A percentile compares a stretch with the other conserved stretches of the same genome.
Conservation (phyloP, 1,284 basidiomycete genomes). For the Leccinum cinnamomeum region DNA sequence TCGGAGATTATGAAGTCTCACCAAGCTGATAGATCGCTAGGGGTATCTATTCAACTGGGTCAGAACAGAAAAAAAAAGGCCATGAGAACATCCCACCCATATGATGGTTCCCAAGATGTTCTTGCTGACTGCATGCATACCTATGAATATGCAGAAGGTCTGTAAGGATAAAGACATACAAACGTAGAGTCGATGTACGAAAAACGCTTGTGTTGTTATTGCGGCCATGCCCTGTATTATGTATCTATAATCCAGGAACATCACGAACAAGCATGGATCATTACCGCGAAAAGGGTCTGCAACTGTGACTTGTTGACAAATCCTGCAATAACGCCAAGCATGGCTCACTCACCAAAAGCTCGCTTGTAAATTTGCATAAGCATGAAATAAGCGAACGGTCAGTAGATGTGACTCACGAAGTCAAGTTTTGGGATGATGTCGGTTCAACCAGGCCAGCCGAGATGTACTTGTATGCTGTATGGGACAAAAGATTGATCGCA, state of each 20-base stretch:
- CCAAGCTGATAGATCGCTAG: no score
- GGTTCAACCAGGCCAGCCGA: not conserved
- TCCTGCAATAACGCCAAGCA: not conserved
- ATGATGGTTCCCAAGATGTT: not conserved
- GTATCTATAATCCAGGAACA: no score
- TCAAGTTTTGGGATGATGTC: not conserved
- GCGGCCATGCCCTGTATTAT: slow-evolving; percentile 6
- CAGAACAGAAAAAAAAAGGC: not conserved
- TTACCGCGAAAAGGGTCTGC: not conserved
- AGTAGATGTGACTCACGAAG: not conserved
- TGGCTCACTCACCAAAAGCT: slow-evolving; percentile 1
- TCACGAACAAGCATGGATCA: not conserved
- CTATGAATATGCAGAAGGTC: slow-evolving; percentile 1
- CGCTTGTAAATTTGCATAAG: not conserved
- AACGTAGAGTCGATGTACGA: slow-evolving; percentile 17
- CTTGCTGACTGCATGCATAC: slow-evolving; percentile 11
- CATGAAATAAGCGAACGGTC: not conserved
- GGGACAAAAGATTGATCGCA: not conserved
- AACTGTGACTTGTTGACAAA: slow-evolving; percentile 1
- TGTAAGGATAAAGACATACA: slow-evolving; percentile 2
- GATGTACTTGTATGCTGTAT: not conserved
- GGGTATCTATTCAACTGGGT: no score
- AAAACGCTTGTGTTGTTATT: slow-evolving; percentile 16
- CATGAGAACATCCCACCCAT: not conserved
- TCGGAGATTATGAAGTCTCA: no score